Percentiles rank a stretch among this genome's conserved stretches.
phyloP scores from a whole-genome alignment of 2,329 filamentous ascomycete genomes.

The Sordariomycetes sp. region DNA sequence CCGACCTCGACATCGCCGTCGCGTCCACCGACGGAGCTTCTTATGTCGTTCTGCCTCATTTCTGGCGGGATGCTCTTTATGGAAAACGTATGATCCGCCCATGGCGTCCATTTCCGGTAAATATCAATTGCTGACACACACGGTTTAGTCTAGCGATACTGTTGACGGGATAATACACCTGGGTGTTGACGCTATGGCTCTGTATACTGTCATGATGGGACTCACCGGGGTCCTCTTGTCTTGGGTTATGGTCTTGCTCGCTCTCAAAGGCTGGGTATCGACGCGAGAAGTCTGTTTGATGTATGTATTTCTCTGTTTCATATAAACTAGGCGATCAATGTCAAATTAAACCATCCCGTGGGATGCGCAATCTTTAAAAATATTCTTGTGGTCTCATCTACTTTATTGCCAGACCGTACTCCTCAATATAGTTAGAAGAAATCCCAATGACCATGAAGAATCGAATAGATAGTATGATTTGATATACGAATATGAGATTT shows the following conservation, averaged over 20 bases:
- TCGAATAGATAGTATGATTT: too few relatives aligned
- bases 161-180: constrained; percentile 63
- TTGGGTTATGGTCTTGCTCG: constrained; percentile 64
- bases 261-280: constrained; percentile 81
- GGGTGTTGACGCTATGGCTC: constrained; percentile 78
- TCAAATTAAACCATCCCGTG: neutral
- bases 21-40: constrained; percentile 79
- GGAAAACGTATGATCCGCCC: constrained; percentile 55
- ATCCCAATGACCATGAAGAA: too few relatives aligned
- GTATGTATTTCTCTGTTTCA: neutral
- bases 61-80: constrained; percentile 86
- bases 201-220: constrained; percentile 81
- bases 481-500: too few relatives aligned
- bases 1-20: constrained; percentile 70
- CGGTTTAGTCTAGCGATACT: constrained; percentile 54
- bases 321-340: neutral
- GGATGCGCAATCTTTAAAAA: too few relatives aligned
- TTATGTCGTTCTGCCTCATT: constrained; percentile 76
- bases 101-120: neutral
- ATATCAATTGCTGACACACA: neutral
- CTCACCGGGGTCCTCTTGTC: constrained; percentile 74
- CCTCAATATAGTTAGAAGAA: too few relatives aligned
- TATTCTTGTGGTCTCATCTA: too few relatives aligned
- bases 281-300: constrained; percentile 22
- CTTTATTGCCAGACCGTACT: too few relatives aligned